Percentiles rank a stretch among this genome's conserved stretches.
Conservation (phyloP, 2,329 filamentous ascomycete species). For the Fusarium marasasianum region DNA sequence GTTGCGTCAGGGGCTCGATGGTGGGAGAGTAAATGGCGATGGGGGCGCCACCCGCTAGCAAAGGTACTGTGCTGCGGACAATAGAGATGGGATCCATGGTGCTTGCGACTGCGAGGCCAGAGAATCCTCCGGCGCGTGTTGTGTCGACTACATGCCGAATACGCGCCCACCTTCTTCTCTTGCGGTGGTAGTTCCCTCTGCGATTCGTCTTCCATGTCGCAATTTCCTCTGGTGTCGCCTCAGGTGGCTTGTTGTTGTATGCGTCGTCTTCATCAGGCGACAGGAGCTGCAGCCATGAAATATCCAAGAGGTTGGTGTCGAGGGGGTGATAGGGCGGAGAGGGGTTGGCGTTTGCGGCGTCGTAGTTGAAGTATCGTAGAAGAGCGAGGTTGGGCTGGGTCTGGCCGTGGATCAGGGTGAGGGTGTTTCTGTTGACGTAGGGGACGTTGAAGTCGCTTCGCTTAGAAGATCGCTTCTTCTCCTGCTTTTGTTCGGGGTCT, state of each 20-base stretch:
- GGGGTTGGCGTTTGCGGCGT: constrained; percentile 70
- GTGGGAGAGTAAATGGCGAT: constrained; percentile 86
- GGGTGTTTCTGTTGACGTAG: constrained; percentile 76
- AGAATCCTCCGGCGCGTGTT: constrained; percentile 79
- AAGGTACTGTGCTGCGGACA: constrained; percentile 77
- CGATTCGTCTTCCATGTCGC: constrained; percentile 81
- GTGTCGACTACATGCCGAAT: constrained; percentile 77
- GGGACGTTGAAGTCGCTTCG: constrained; percentile 68
- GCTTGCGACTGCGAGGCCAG: constrained; percentile 83
- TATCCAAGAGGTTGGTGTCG: constrained; percentile 78
- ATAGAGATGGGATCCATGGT: constrained; percentile 83
- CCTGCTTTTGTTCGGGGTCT: constrained; percentile 23
- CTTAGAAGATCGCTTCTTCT: constrained; percentile 42
- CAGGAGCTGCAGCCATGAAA: constrained; percentile 93
- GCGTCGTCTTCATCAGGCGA: constrained; percentile 78
- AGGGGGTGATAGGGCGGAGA: constrained; percentile 77
- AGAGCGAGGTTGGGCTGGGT: constrained; percentile 88
- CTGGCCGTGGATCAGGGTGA: constrained; percentile 83
- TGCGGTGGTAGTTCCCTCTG: constrained; percentile 86
- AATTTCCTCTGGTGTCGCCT: constrained; percentile 68
- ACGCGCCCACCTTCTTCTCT: constrained; percentile 83
- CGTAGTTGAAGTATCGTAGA: constrained; percentile 90
- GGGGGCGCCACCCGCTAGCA: constrained; percentile 83
- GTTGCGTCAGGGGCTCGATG: constrained; percentile 78
- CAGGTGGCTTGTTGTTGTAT: constrained; percentile 73